Evolutionary conservation across 257 asterid species (phyloP).

Genomic region (Solanum arcanum): DNA sequence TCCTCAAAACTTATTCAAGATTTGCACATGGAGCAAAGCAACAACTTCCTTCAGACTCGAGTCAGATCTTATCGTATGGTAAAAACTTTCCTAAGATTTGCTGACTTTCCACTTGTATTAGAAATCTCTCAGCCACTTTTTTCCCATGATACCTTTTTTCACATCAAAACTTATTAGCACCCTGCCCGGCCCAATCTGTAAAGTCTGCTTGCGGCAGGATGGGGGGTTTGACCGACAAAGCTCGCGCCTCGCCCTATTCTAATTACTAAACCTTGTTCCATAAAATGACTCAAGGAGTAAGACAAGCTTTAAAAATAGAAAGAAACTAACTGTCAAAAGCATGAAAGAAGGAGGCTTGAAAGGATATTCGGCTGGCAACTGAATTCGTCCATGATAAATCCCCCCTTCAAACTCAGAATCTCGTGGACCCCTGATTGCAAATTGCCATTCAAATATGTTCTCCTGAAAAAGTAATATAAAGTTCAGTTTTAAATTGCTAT

Average conservation of each 20-base stretch:
- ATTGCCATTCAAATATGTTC: constrained; percentile 84
- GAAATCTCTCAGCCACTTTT: neutral
- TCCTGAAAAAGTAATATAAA: constrained; percentile 31
- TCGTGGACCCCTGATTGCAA: constrained; percentile 77
- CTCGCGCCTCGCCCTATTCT: neutral
- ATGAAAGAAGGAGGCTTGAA: constrained; percentile 85
- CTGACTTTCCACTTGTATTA: neutral
- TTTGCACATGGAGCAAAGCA: neutral
- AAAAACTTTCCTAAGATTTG: neutral
- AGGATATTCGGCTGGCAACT: constrained; percentile 81
- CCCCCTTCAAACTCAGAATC: constrained; percentile 88
- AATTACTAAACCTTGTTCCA: neutral
- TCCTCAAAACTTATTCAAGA: neutral
- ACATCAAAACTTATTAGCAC: neutral
- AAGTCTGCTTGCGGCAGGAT: neutral
- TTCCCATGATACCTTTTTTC: neutral
- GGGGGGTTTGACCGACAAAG: neutral
- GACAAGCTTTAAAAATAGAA: neutral
- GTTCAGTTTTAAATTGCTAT: neutral
- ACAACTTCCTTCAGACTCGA: neutral
- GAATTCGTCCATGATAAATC: constrained; percentile 84
- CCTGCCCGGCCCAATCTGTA: neutral
- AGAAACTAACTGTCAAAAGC: constrained; percentile 56
- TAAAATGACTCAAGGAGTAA: neutral
- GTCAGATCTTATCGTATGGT: neutral